These are phyloP conservation scores for Fraxinus velutina DNA, from an alignment of 305 asterid species.

Conservation along the genomic window DNA sequence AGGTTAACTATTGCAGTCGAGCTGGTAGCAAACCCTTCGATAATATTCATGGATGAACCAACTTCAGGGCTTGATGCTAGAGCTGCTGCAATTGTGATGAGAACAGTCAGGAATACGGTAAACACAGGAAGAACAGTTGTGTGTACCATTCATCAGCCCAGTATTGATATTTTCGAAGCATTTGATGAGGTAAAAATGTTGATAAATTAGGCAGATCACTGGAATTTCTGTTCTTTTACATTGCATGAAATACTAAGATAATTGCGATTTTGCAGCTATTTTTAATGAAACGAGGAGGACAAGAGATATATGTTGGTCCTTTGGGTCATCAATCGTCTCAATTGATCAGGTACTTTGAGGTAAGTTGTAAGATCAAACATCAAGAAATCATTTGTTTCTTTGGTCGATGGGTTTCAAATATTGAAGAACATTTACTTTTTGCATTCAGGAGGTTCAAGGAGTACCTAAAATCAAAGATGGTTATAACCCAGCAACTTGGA, in stretches of 20 bases:
- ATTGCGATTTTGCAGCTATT: constrained; percentile 38
- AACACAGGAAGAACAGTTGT: constrained; percentile 70
- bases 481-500: constrained; percentile 61
- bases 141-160: constrained; percentile 74
- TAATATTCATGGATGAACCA: constrained; percentile 77
- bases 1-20: constrained; percentile 74
- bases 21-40: constrained; percentile 72
- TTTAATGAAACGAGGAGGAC: constrained; percentile 59
- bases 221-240: not conserved
- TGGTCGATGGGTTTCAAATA: not conserved
- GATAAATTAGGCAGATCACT: not conserved
- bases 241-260: not conserved
- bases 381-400: not conserved
- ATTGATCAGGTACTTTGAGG: constrained; percentile 53
- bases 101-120: constrained; percentile 65
- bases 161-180: constrained; percentile 71
- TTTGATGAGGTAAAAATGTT: constrained; percentile 53
- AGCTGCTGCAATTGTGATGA: constrained; percentile 79
- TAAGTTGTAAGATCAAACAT: not conserved
- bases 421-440: not conserved
- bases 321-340: constrained; percentile 50
- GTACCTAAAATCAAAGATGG: constrained; percentile 42
- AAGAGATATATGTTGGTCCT: constrained; percentile 64
- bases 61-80: constrained; percentile 77
- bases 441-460: constrained; percentile 34